These are phyloP conservation scores for Monocercomonoides exilis DNA, from an alignment of 78 protist genomes.

Conservation along the genomic window DNA sequence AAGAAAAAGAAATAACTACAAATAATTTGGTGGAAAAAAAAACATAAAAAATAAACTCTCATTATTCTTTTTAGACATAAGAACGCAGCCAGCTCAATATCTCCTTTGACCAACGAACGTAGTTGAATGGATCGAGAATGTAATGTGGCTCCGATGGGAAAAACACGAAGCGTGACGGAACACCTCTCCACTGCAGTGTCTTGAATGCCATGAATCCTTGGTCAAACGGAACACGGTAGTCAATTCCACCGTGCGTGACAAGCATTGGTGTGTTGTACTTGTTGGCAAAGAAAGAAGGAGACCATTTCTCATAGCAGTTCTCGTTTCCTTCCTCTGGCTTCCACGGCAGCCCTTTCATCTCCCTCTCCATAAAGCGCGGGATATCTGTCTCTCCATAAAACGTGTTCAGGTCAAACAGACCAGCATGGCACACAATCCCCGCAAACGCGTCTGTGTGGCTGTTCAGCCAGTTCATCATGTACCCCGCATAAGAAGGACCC, in stretches of 20 bases:
- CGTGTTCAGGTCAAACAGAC: background rate
- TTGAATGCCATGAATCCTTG: background rate
- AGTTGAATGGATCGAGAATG: background rate
- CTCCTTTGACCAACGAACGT: background rate
- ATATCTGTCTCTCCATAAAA: background rate
- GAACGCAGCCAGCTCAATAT: background rate
- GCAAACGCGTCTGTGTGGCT: background rate
- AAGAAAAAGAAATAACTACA: too few relatives aligned
- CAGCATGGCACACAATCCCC: background rate
- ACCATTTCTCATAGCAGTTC: background rate
- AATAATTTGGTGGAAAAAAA: too few relatives aligned
- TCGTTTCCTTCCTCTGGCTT: too few relatives aligned
- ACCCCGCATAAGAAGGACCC: background rate
- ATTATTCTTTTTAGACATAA: background rate
- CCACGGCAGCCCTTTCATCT: background rate
- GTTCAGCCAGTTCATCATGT: background rate
- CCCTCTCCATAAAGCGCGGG: background rate
- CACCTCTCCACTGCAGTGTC: background rate
- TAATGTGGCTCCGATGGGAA: background rate
- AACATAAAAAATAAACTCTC: too few relatives aligned
- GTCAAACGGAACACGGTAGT: background rate
- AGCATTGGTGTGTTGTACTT: background rate
- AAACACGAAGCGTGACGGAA: background rate
- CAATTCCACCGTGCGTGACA: background rate
- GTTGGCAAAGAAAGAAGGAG: background rate